Evolutionary conservation across 805 yeast species (phyloP).

Genomic region (Candida chauliodis): DNA sequence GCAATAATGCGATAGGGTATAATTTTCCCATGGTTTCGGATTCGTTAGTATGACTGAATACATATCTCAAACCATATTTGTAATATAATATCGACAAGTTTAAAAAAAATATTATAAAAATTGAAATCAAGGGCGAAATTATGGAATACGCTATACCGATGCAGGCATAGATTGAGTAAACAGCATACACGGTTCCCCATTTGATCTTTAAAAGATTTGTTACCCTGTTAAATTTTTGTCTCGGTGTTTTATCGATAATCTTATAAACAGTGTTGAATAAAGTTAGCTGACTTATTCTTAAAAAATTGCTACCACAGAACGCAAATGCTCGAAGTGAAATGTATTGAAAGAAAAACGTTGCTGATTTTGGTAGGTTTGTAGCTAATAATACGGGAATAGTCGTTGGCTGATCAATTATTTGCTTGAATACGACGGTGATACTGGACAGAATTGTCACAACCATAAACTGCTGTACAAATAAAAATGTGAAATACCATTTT

Average conservation of each 20-base stretch:
- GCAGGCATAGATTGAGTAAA: conserved; percentile 71
- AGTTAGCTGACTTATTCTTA: conserved; percentile 55
- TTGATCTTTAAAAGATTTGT: conserved; percentile 44
- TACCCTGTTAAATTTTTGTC: conserved; percentile 47
- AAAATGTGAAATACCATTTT: conserved; percentile 70
- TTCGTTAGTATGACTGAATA: conserved; percentile 47
- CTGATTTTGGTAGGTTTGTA: conserved; percentile 76
- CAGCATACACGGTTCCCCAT: conserved; percentile 81
- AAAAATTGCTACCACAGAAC: conserved; percentile 66
- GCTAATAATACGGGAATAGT: conserved; percentile 72
- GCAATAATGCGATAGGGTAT: conserved; percentile 73
- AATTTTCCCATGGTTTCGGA: conserved; percentile 68
- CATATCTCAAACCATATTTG: conserved; percentile 63
- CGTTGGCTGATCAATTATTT: conserved; percentile 64
- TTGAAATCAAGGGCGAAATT: conserved; percentile 72
- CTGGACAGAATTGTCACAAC: conserved; percentile 86
- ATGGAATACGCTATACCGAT: conserved; percentile 77
- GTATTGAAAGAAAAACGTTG: conserved; percentile 81
- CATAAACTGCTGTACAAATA: conserved; percentile 78
- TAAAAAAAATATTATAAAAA: conserved; percentile 58
- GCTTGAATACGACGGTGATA: conserved; percentile 57
- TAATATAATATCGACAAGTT: conserved; percentile 55
- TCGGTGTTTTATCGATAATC: conserved; percentile 55
- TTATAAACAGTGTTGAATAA: conserved; percentile 31
- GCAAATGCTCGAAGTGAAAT: conserved; percentile 72